Evolutionary conservation across 768 basidiomycete genomes (phyloP).

Genomic region (Tylopilus vinaceipallidus): DNA sequence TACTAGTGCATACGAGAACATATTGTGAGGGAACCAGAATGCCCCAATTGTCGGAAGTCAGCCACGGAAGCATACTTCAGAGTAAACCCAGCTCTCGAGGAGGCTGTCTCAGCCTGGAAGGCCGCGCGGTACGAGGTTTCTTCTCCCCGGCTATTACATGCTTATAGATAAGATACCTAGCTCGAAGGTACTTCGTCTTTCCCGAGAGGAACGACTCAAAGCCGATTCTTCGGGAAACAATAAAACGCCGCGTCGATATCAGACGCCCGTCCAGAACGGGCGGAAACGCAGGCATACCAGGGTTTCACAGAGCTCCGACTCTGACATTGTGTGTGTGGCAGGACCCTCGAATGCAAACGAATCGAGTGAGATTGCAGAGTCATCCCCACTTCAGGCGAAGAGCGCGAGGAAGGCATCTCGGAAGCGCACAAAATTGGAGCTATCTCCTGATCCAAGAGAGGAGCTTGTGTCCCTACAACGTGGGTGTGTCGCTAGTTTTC

Average conservation of each 20-base stretch:
- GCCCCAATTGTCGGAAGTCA: conserved; percentile 66
- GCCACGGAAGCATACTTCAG: conserved; percentile 62
- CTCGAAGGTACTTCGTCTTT: conserved; percentile 41
- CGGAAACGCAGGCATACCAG: conserved; percentile 38
- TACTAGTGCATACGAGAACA: conserved; percentile 67
- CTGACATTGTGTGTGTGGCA: conserved; percentile 28
- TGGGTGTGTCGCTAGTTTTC: conserved; percentile 10
- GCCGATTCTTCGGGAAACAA: conserved; percentile 6
- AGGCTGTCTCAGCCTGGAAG: conserved; percentile 69
- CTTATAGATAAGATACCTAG: conserved; percentile 28
- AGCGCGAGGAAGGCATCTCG: conserved; percentile 19
- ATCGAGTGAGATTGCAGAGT: conserved; percentile 24
- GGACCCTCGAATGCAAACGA: conserved; percentile 28
- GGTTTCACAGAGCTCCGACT: conserved; percentile 22
- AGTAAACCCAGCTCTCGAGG: conserved; percentile 69
- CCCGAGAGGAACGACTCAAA: conserved; percentile 32
- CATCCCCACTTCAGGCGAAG: conserved; percentile 23
- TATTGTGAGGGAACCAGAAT: conserved; percentile 58
- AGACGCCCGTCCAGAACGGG: conserved; percentile 17
- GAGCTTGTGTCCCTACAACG: conserved; percentile 18
- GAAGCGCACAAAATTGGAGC: conserved; percentile 17
- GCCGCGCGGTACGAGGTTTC: conserved; percentile 52
- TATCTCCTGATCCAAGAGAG: conserved; percentile 33
- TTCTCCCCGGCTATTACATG: not conserved
- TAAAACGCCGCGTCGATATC: conserved; percentile 18